These are phyloP conservation scores for Lolium perenne DNA, from an alignment of 176 grass and related monocot species.

Conservation along the genomic window DNA sequence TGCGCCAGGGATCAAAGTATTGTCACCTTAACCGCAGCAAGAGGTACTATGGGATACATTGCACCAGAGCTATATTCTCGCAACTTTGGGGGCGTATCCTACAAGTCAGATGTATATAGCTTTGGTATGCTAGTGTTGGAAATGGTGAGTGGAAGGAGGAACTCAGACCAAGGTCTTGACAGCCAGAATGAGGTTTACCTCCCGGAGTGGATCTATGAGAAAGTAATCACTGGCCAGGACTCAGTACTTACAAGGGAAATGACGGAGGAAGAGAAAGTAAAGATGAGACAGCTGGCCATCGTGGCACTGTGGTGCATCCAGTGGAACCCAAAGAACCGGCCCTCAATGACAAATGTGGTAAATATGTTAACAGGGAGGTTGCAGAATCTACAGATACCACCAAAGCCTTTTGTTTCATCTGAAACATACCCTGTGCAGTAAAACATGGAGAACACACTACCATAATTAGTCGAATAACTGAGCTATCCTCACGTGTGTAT, in stretches of 20 bases:
- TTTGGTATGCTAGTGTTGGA: constrained; percentile 7
- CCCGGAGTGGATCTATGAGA: constrained; percentile 46
- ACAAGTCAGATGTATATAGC: constrained; percentile 6
- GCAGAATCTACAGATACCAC: background rate
- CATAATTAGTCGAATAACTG: background rate
- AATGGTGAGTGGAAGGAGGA: constrained; percentile 8
- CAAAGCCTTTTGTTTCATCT: background rate
- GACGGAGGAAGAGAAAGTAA: background rate
- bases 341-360: background rate
- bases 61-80: background rate
- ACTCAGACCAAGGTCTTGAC: background rate
- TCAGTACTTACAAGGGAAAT: background rate
- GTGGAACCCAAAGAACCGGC: background rate
- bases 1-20: background rate
- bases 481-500: background rate
- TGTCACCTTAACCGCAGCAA: background rate
- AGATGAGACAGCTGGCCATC: background rate
- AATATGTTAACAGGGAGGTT: constrained; percentile 6
- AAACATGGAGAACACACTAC: background rate
- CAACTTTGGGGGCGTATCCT: background rate
- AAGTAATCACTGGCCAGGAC: background rate
- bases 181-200: constrained; percentile 15
- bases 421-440: background rate
- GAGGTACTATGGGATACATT: background rate
- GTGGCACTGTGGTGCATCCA: constrained; percentile 6